phyloP scores from a whole-genome alignment of 2,329 filamentous ascomycete species.

The Colletotrichum nymphaeae region DNA sequence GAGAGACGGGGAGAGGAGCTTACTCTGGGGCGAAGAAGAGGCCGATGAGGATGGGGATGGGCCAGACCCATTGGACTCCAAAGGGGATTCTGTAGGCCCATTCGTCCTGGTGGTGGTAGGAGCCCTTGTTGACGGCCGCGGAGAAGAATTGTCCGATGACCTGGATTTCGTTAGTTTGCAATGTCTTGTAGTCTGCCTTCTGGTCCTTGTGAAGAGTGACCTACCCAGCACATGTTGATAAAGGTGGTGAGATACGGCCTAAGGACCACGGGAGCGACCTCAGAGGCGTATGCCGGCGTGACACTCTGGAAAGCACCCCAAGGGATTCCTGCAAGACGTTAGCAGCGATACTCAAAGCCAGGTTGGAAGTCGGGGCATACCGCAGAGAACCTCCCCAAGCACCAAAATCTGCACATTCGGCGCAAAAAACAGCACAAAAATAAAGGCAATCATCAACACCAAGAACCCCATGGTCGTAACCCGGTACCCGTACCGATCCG shows the following conservation, averaged over 20 bases:
- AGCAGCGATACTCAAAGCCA: slow-evolving; percentile 29
- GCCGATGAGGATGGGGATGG: slow-evolving; percentile 56
- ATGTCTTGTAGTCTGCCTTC: too few relatives aligned
- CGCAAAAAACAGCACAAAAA: slow-evolving; percentile 67
- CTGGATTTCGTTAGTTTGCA: background rate
- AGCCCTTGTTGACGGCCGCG: slow-evolving; percentile 57
- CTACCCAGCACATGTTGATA: slow-evolving; percentile 66
- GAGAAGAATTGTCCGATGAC: slow-evolving; percentile 65
- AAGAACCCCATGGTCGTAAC: slow-evolving; percentile 61
- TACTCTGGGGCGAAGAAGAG: slow-evolving; percentile 60
- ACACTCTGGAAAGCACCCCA: slow-evolving; percentile 66
- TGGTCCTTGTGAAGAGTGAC: background rate
- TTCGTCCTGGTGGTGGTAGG: slow-evolving; percentile 51
- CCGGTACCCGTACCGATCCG: slow-evolving; percentile 63
- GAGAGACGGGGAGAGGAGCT: slow-evolving; percentile 1
- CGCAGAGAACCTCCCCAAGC: slow-evolving; percentile 59
- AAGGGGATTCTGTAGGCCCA: slow-evolving; percentile 65
- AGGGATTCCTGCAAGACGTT: slow-evolving; percentile 55
- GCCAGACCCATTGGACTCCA: slow-evolving; percentile 65
- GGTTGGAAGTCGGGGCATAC: slow-evolving; percentile 16
- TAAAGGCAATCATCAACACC: slow-evolving; percentile 58
- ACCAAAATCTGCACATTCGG: slow-evolving; percentile 58
- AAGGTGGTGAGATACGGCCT: slow-evolving; percentile 65
- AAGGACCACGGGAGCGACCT: slow-evolving; percentile 60
- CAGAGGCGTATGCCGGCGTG: slow-evolving; percentile 64